Conservation (phyloP, 805 yeast genomes). For the Candida incommunis region DNA sequence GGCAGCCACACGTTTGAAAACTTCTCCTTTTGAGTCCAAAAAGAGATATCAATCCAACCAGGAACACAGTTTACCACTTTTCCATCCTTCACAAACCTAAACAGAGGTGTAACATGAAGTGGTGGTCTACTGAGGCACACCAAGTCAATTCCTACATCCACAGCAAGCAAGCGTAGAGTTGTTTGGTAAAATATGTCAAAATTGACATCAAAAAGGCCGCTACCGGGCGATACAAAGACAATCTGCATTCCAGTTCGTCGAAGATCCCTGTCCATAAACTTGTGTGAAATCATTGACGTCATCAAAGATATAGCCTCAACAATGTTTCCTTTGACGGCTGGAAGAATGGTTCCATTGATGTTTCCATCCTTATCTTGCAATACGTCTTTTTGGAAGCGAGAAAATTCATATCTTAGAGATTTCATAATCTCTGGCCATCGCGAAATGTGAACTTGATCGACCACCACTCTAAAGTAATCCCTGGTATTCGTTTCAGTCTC, state of each 20-base stretch:
- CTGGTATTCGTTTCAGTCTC: constrained; percentile 52
- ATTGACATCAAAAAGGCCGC: constrained; percentile 88
- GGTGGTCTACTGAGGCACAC: constrained; percentile 87
- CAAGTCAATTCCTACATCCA: constrained; percentile 80
- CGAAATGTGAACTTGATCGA: constrained; percentile 79
- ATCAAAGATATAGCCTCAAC: constrained; percentile 81
- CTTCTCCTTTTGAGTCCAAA: constrained; percentile 52
- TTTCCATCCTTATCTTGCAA: constrained; percentile 31
- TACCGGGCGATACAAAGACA: constrained; percentile 77
- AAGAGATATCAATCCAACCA: constrained; percentile 89
- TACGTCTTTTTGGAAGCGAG: constrained; percentile 65
- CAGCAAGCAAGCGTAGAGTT: constrained; percentile 55
- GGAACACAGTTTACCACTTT: constrained; percentile 57
- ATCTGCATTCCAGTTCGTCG: constrained; percentile 88
- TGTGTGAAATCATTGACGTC: constrained; percentile 58
- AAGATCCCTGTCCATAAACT: constrained; percentile 72
- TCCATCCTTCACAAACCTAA: constrained; percentile 36
- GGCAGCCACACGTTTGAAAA: constrained; percentile 62
- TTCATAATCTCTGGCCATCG: constrained; percentile 92
- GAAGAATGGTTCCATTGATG: constrained; percentile 54
- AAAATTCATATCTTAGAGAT: constrained; percentile 68
- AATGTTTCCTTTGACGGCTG: constrained; percentile 80
- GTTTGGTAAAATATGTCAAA: constrained; percentile 61
- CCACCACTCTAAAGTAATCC: constrained; percentile 86
- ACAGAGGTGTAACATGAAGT: constrained; percentile 78